Base-by-base conservation (phyloP, 495 filamentous ascomycete genomes). In the Tuber magnatum region DNA sequence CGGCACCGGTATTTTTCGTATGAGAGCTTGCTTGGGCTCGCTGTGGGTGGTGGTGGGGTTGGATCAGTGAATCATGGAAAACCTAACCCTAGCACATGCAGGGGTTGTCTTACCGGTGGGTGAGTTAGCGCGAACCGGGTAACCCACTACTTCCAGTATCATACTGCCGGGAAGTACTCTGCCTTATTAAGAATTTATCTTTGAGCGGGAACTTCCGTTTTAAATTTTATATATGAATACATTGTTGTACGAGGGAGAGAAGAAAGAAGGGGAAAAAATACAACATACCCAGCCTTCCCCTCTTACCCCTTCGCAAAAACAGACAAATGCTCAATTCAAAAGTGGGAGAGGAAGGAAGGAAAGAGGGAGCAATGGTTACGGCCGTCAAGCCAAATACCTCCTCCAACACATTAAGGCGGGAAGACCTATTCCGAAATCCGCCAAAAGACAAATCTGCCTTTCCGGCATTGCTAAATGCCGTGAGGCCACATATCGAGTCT, bases 401-500 rank as follows among this genome's bases (percentile, higher is more conserved):
- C 6, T 97, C 92, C 83, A 89, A 97, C 83, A 92, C 90, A 8
- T 84, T 92, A 71, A 89, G 92, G 70, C 90, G 94, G 78, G 91
- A 98, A 81, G 88, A 90, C 38, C 91, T 98, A 24, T 99, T 97
- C 82, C 87, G 88, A 79, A 89, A 94, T 77, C 94, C 95, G 3
- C 94, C 95, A 1, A 91, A 88, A 80, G 93, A 97, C 80, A 89
- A 88, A 70, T 91, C 93, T 22, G 93, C 95, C 72, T 98, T 95
- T 83, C 95, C 95, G 5, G 88, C 92, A 20, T 87, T 99, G 69
- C 90, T 92, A 70, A 89, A 88, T 61, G 92, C 94, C 3, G 89
- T 97, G 76, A 87, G 90, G 75, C 95, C 95, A 44, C 95, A 99
- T 83, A 90, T 97, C 82, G 90, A 97, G 77, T 94, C 95, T 14